phyloP scores from a whole-genome alignment of 257 asterid genomes.

The Leonotis leonurus region DNA sequence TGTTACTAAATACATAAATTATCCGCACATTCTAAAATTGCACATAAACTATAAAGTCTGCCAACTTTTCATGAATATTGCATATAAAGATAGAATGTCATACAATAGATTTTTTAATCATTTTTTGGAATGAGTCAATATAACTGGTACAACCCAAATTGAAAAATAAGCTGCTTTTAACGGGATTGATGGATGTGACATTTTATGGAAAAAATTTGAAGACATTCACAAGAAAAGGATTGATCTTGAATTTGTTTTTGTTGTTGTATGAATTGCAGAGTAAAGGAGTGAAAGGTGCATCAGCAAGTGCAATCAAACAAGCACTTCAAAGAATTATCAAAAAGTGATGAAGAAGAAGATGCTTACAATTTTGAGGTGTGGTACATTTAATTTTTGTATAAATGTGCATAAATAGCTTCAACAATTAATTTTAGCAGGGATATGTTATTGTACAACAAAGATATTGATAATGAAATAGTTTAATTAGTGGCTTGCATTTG shows the following conservation, averaged over 20 bases:
- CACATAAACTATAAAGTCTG: too few species aligned
- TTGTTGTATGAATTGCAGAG: conserved; percentile 46
- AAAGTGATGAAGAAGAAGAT: conserved; percentile 41
- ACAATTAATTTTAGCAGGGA: not conserved
- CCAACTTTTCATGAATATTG: too few species aligned
- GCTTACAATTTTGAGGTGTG: conserved; percentile 1
- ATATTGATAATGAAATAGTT: not conserved
- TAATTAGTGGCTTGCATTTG: too few species aligned
- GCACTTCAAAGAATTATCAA: conserved; percentile 48
- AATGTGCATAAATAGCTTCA: not conserved
- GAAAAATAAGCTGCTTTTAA: too few species aligned
- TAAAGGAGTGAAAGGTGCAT: conserved; percentile 46
- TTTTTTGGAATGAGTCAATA: too few species aligned
- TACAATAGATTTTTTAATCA: too few species aligned
- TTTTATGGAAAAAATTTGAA: too few species aligned
- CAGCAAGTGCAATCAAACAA: conserved; percentile 48
- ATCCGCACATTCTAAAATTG: too few species aligned
- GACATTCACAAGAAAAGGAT: not conserved
- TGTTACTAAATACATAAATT: too few species aligned
- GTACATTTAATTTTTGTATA: conserved; percentile 10
- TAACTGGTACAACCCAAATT: too few species aligned
- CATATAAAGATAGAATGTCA: too few species aligned
- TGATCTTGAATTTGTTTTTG: not conserved
- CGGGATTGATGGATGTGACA: too few species aligned
- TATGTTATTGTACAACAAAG: not conserved